phyloP scores from a whole-genome alignment of 2,329 filamentous ascomycete genomes.

The Pseudogymnoascus sp. region DNA sequence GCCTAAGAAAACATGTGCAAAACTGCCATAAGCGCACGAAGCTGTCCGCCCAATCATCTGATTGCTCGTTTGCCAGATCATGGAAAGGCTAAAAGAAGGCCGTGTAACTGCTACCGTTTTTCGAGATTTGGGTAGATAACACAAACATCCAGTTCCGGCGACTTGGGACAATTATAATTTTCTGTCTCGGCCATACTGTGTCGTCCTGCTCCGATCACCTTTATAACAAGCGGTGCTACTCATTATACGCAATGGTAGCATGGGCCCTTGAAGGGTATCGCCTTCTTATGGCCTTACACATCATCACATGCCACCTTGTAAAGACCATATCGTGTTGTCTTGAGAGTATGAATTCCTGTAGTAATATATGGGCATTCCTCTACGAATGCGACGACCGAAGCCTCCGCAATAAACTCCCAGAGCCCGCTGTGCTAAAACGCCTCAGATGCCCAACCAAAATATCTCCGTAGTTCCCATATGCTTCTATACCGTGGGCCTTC shows the following conservation, averaged over 20 bases:
- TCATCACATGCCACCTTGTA: background rate
- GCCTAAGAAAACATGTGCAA: background rate
- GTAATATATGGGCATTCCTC: background rate
- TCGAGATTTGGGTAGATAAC: background rate
- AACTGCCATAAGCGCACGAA: background rate
- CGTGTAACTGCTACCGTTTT: background rate
- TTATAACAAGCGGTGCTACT: no score
- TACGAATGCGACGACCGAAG: background rate
- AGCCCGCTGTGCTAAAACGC: conserved; percentile 11
- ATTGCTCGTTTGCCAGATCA: background rate
- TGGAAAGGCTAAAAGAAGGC: background rate
- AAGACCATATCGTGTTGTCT: background rate
- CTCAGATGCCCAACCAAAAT: conserved; percentile 9
- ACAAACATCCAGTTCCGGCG: background rate
- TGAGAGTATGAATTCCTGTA: background rate
- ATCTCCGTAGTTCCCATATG: background rate
- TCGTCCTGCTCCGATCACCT: no score
- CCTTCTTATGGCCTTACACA: background rate
- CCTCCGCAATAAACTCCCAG: background rate
- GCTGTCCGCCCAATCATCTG: background rate
- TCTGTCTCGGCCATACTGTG: no score
- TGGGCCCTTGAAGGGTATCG: no score
- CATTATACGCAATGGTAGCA: no score
- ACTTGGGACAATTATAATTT: no score
- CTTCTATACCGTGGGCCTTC: conserved; percentile 16